Evolutionary conservation across 2,329 filamentous ascomycete species (phyloP).

Genomic region (Xylariales sp.): DNA sequence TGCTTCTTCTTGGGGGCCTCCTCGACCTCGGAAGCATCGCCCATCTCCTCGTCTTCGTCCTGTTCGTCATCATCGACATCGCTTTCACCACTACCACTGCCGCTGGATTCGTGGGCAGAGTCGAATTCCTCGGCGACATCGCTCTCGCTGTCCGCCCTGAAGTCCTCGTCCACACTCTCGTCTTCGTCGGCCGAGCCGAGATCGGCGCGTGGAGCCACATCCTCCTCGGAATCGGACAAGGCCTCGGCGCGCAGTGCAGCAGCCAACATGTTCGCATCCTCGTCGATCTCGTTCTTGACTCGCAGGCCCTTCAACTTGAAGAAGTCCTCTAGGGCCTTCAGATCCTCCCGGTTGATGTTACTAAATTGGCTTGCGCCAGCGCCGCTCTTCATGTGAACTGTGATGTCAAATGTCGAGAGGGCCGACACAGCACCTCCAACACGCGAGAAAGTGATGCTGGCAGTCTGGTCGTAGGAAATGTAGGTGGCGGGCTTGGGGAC

Average conservation of each 20-base stretch:
- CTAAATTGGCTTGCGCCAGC: conserved; percentile 90
- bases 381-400: conserved; percentile 83
- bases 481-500: conserved; percentile 98
- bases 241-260: conserved; percentile 80
- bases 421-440: conserved; percentile 92
- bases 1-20: conserved; percentile 7
- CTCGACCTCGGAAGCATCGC: conserved; percentile 31
- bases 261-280: conserved; percentile 77
- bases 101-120: conserved; percentile 82
- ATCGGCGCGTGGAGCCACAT: conserved; percentile 67
- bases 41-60: conserved; percentile 47
- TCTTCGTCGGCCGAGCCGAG: conserved; percentile 94
- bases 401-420: conserved; percentile 94
- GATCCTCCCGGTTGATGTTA: conserved; percentile 98
- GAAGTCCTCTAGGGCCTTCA: conserved; percentile 93
- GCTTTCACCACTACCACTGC: conserved; percentile 63
- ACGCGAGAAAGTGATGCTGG: conserved; percentile 89
- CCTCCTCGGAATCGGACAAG: conserved; percentile 66
- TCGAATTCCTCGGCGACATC: conserved; percentile 97
- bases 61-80: conserved; percentile 49
- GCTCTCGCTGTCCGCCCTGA: conserved; percentile 84
- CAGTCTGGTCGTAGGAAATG: conserved; percentile 89
- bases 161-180: conserved; percentile 94
- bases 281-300: conserved; percentile 98
- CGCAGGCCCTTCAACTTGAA: conserved; percentile 94